A percentile compares a stretch with the other conserved stretches of the same genome.
These are phyloP conservation scores for Phyllosticta citrichinensis DNA, from an alignment of 2,329 filamentous ascomycete genomes.

Conservation along the genomic window DNA sequence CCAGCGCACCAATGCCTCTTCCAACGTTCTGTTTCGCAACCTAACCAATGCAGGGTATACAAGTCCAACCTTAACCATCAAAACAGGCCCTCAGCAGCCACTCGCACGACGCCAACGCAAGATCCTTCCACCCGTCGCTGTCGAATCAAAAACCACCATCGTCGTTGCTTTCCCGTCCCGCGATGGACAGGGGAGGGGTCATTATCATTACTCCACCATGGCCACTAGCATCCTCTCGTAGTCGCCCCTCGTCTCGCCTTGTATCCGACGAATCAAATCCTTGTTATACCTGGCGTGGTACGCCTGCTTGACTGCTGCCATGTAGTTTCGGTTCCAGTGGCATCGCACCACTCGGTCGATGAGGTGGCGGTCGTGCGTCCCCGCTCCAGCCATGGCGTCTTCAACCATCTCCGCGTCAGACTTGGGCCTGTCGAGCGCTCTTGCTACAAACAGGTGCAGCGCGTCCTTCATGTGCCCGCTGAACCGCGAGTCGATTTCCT, in stretches of 20 bases:
- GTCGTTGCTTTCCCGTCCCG: not conserved
- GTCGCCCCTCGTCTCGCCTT: conserved; percentile 76
- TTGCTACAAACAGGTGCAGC: conserved; percentile 66
- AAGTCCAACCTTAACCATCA: not conserved
- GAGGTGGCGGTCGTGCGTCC: conserved; percentile 76
- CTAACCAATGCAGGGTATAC: not conserved
- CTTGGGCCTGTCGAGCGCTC: conserved; percentile 70
- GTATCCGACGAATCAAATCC: conserved; percentile 59
- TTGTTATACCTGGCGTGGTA: conserved; percentile 63
- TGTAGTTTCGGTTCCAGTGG: conserved; percentile 71
- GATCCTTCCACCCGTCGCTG: not conserved
- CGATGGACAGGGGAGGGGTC: not conserved
- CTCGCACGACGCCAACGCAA: not conserved
- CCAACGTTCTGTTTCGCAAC: not conserved
- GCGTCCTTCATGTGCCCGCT: conserved; percentile 87
- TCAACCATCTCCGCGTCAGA: conserved; percentile 77
- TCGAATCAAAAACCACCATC: not conserved
- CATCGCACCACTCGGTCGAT: conserved; percentile 66
- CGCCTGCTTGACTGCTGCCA: conserved; percentile 68
- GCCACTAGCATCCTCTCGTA: conserved; percentile 70
- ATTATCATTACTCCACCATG: conserved; percentile 31
- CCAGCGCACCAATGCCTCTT: not conserved
- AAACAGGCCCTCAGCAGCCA: not conserved
- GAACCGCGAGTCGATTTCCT: conserved; percentile 71
- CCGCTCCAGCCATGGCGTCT: conserved; percentile 73